phyloP scores from a whole-genome alignment of 768 basidiomycete species.

The Tylopilus balloui region DNA sequence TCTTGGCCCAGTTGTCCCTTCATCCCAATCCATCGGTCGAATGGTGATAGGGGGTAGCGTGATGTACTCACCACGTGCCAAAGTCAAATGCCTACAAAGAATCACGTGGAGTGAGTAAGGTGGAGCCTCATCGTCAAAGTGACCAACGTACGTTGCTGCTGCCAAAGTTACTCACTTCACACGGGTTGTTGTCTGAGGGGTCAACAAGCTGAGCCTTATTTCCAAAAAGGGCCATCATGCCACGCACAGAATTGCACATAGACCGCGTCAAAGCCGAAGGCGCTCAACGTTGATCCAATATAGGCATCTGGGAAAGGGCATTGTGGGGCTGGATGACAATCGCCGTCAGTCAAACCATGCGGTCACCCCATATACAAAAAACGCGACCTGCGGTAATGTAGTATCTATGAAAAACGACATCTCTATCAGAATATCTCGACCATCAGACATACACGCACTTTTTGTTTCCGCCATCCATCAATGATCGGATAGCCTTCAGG shows the following conservation, averaged over 20 bases:
- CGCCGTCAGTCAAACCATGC: constrained; percentile 3
- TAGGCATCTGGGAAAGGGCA: constrained; percentile 48
- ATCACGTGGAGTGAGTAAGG: neutral
- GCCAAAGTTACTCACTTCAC: constrained; percentile 39
- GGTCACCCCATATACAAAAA: neutral
- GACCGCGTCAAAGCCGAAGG: constrained; percentile 44
- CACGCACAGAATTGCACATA: constrained; percentile 47
- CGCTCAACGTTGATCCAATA: constrained; percentile 39
- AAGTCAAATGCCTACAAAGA: constrained; percentile 43
- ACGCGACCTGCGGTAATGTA: constrained; percentile 40
- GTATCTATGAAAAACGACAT: constrained; percentile 30
- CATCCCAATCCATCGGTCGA: neutral
- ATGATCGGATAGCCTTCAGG: constrained; percentile 21
- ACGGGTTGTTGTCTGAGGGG: constrained; percentile 43
- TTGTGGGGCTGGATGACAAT: constrained; percentile 30
- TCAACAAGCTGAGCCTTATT: constrained; percentile 3
- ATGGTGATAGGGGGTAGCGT: neutral
- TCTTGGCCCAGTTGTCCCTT: constrained; percentile 47
- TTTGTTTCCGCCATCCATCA: constrained; percentile 29
- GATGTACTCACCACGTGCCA: constrained; percentile 30
- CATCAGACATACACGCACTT: constrained; percentile 14
- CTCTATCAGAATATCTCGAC: neutral
- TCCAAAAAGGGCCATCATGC: neutral
- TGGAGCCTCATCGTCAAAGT: neutral
- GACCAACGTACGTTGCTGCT: constrained; percentile 33